A percentile compares a stretch with the other conserved stretches of the same genome.
Conservation (phyloP, 106 monocot species). For the Dactylorhiza incarnata region DNA sequence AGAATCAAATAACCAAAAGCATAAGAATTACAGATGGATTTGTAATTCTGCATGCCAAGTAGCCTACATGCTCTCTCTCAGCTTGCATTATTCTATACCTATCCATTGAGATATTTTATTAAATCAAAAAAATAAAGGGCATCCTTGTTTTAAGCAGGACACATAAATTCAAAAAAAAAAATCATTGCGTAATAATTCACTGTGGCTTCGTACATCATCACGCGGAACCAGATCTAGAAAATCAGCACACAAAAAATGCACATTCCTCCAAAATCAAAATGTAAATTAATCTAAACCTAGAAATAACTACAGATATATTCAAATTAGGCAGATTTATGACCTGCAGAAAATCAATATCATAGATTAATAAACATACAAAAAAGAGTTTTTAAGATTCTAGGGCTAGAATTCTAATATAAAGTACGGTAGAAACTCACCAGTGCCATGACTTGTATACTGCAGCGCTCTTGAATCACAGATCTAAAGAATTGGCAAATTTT, state of each 20-base stretch:
- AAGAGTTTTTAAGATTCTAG: neutral
- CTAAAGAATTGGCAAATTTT: neutral
- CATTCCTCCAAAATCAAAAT: neutral
- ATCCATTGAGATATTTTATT: neutral
- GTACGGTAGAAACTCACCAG: neutral
- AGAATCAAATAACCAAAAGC: no score
- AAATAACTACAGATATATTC: neutral
- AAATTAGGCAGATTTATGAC: neutral
- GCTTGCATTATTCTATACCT: neutral
- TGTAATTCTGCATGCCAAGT: no score
- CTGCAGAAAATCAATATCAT: neutral
- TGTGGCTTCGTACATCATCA: neutral
- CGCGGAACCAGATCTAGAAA: neutral
- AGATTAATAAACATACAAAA: neutral
- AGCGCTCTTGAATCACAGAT: neutral
- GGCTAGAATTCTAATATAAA: neutral
- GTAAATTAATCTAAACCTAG: neutral
- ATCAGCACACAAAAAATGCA: neutral
- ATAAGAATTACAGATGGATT: no score
- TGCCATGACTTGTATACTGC: neutral
- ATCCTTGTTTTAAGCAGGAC: neutral
- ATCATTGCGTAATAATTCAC: neutral
- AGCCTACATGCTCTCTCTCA: neutral
- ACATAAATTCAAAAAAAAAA: neutral
- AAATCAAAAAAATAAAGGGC: neutral